phyloP scores from a whole-genome alignment of 495 filamentous ascomycete species.

The Astrothelium macrocarpum region DNA sequence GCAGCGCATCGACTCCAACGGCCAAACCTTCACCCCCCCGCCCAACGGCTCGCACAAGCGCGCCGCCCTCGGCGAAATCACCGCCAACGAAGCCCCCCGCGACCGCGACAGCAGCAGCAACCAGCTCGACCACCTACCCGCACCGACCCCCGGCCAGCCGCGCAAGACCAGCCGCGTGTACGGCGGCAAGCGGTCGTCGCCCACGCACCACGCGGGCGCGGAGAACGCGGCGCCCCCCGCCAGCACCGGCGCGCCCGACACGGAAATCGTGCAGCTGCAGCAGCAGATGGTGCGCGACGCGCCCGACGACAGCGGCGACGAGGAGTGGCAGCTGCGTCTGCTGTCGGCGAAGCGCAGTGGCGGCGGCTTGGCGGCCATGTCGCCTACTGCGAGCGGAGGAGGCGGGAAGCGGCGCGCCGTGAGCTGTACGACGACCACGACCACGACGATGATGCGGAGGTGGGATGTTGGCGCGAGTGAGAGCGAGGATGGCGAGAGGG shows the following conservation, averaged over 20 bases:
- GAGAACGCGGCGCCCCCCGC: constrained; percentile 38
- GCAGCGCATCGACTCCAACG: constrained; percentile 44
- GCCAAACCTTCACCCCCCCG: constrained; percentile 70
- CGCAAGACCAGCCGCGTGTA: constrained; percentile 69
- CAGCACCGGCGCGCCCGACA: constrained; percentile 29
- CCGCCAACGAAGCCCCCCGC: constrained; percentile 51
- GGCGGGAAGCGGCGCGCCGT: constrained; percentile 44
- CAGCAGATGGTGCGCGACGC: constrained; percentile 41
- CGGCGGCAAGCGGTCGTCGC: constrained; percentile 27
- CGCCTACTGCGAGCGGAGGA: constrained; percentile 39
- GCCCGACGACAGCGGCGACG: constrained; percentile 54
- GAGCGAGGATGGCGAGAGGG: constrained; percentile 36
- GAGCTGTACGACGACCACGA: constrained; percentile 51
- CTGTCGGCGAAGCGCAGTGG: constrained; percentile 42
- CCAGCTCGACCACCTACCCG: constrained; percentile 64
- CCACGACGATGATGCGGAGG: constrained; percentile 41
- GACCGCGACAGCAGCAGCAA: background rate
- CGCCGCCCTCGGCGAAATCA: constrained; percentile 81
- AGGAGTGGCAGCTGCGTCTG: constrained; percentile 66
- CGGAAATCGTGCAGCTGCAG: constrained; percentile 42
- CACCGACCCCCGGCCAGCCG: constrained; percentile 91
- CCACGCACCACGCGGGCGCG: constrained; percentile 31
- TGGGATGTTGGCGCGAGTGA: constrained; percentile 27
- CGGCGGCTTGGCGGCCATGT: constrained; percentile 36
- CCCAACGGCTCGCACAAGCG: constrained; percentile 61